These are phyloP conservation scores for Cladorrhinum samala DNA, from an alignment of 495 filamentous ascomycete species.

Conservation along the genomic window DNA sequence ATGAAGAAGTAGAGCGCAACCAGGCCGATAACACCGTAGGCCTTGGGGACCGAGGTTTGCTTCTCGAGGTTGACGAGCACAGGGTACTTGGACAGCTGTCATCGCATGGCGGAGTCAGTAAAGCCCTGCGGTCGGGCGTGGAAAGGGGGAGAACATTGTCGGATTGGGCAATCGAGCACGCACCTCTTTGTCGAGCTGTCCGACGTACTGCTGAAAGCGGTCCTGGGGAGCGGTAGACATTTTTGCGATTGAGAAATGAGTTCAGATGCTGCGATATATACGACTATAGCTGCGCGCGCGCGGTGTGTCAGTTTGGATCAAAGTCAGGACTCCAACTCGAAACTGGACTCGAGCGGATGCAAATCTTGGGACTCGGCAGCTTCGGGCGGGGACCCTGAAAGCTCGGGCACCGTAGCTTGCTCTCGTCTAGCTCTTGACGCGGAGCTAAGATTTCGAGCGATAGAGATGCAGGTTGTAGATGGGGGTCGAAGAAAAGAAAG, in stretches of 20 bases:
- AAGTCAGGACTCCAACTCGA: not conserved
- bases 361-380: constrained; percentile 5
- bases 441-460: not conserved
- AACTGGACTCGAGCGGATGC: not conserved
- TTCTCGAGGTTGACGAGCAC: constrained; percentile 93
- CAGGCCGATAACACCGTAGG: constrained; percentile 86
- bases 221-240: constrained; percentile 85
- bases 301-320: not conserved
- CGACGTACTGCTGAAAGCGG: constrained; percentile 78
- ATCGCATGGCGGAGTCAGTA: constrained; percentile 12
- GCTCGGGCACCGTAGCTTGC: not conserved
- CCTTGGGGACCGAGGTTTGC: constrained; percentile 90
- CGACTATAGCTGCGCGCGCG: constrained; percentile 8
- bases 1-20: constrained; percentile 91
- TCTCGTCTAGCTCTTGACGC: not conserved
- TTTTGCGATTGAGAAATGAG: constrained; percentile 14
- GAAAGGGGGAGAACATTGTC: constrained; percentile 5
- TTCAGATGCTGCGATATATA: constrained; percentile 2
- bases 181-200: constrained; percentile 97
- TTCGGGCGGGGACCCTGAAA: not conserved
- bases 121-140: not conserved
- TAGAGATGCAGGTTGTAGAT: not conserved
- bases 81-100: constrained; percentile 92
- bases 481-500: not conserved
- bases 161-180: constrained; percentile 29